Conservation (phyloP, 2,329 filamentous ascomycete genomes). For the Cercospora beticola region DNA sequence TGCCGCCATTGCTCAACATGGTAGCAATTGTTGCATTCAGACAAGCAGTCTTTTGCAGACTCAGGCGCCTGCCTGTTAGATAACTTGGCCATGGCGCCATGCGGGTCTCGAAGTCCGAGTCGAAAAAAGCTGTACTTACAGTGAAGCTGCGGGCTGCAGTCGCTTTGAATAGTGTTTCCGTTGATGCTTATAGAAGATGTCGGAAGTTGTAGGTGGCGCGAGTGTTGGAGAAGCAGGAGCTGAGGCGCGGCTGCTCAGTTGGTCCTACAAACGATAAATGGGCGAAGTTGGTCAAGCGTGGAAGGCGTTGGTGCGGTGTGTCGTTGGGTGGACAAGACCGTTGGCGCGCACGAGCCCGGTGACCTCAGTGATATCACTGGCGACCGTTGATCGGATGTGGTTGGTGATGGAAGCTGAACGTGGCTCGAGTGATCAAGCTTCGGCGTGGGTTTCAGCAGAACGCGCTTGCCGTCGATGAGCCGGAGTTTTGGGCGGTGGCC, state of each 20-base stretch:
- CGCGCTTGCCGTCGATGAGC: not conserved
- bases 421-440: not conserved
- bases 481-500: not conserved
- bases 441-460: not conserved
- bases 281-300: not conserved
- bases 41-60: constrained; percentile 2
- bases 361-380: not conserved
- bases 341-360: not conserved
- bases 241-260: constrained; percentile 5
- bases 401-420: not conserved
- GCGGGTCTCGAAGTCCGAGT: not conserved
- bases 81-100: not conserved
- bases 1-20: not conserved
- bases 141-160: not conserved
- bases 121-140: not conserved
- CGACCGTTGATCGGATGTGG: not conserved
- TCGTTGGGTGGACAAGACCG: not conserved
- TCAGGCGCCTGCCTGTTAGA: not conserved
- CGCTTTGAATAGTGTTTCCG: not conserved
- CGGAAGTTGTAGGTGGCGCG: constrained; percentile 9
- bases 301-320: not conserved
- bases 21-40: not conserved
- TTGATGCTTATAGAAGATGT: not conserved
- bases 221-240: constrained; percentile 12
- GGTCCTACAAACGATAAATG: constrained; percentile 10